Evolutionary conservation across 208 protist genomes (phyloP), one percentile per base, ranked within the genome.

Genomic region (Wallacemonas sp.): DNA sequence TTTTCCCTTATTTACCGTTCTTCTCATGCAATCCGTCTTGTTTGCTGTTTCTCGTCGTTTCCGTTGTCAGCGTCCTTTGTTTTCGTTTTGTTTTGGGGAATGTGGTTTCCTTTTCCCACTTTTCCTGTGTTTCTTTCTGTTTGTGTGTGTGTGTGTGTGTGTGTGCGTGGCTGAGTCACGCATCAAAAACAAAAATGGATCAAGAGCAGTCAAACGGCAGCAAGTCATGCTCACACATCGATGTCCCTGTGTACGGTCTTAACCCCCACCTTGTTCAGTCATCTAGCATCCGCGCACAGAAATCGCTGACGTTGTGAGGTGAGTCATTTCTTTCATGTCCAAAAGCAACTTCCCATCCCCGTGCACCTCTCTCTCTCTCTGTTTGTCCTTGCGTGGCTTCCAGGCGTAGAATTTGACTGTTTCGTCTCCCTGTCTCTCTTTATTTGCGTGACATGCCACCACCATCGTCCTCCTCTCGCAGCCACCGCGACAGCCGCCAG

Each of bases 401-500:
- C 36, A 17, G 6, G 6, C 36, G 36, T 41, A 41, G 14, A 41
- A 6, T 14, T 14, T 41, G 9, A 17, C 14, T 41, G 6, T 62
- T 44, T 64, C 21, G 54, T 66, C 30, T 44, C 39, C 41, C 19
- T 43, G 6, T 44, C 38, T 61, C 48, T 24, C 29, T 54, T 0
- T 27, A 23, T 0, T 26, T 19, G 14, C 61, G 30, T 48, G 6
- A 27, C 32, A 55, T 54, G 41, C 27, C 54, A 38, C 54, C 63
- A 16, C 12, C 30, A 4, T 27, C 66, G 44, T 9, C 34, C 41
- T 4, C 30, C 5, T 27, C 66, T 26, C 63, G 66, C 47, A 81
- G 75, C 62, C 72, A 85, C 48, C 81, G 81, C 19, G 70, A 83
- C 55, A 72, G 54, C 74, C 81, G 65, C 48, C 88, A 90, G 68